Percentiles rank a stretch among this genome's conserved stretches.
phyloP scores from a whole-genome alignment of 164 flowering plant genomes.

The Tinospora cordifolia region DNA sequence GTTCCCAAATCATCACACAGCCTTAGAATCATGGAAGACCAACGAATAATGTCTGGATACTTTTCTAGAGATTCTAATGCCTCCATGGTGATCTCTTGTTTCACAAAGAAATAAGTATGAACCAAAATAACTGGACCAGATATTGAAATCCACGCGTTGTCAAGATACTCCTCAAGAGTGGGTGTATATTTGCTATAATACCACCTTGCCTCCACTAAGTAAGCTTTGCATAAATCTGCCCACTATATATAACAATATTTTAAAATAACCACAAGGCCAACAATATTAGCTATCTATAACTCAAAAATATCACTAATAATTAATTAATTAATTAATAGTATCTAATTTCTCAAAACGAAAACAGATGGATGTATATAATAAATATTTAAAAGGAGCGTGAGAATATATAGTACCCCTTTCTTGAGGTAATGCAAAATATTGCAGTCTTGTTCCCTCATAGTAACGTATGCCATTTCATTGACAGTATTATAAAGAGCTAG shows the following conservation, averaged over 20 bases:
- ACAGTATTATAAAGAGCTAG: constrained; percentile 1
- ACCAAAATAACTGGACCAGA: not conserved
- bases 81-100: not conserved
- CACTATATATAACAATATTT: too few species aligned
- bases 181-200: not conserved
- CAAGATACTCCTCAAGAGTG: not conserved
- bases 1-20: not conserved
- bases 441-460: not conserved
- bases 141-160: constrained; percentile 5
- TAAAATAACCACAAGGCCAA: not conserved
- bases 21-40: not conserved
- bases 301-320: too few species aligned
- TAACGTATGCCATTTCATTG: constrained; percentile 4
- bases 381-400: too few species aligned
- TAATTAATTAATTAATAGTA: too few species aligned
- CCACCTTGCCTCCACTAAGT: not conserved
- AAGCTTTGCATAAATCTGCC: not conserved
- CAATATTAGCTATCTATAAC: too few species aligned
- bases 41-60: not conserved
- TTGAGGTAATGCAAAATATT: not conserved
- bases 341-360: too few species aligned
- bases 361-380: too few species aligned
- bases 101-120: not conserved
- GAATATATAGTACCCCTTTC: not conserved
- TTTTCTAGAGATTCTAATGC: not conserved